Base-by-base conservation (phyloP, 306 rosid genomes). In the Mucuna pruriens region DNA sequence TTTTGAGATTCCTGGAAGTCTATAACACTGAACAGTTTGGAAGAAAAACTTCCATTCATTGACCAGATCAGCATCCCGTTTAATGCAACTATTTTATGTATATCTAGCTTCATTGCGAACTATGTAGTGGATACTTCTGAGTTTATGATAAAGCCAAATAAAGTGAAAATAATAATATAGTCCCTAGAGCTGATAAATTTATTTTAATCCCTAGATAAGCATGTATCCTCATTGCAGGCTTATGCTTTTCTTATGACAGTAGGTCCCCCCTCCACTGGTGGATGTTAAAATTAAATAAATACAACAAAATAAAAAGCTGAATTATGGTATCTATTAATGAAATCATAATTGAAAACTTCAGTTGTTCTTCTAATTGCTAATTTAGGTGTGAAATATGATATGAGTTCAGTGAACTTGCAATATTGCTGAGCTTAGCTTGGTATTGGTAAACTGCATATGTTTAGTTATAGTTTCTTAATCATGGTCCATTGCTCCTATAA, bases 321-420 rank as follows among this genome's bases (percentile, higher is more conserved):
- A 45, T 4, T 5, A 46, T 60, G 69, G 82, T 45, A 39, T 19
- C 58, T 51, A 31, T 22, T 15, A 17, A n/a, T 42, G 54, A 73
- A 34, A 57, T 70, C 65, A 25, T 74, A 17, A 12, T 76, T 9
- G 13, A 74, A 60, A 71, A 80, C 17, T 72, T 71, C 2, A 6
- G 42, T 49, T n/a, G 64, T 16, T 81, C 64, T 42, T 52, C 22
- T 74, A 12, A 20, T 39, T 51, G 60, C 46, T 39, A 51, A 49
- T 67, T 80, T 23, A 46, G 54, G 45, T 34, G 63, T 54, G 72
- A 80, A 51, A 68, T 73, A 34, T 40, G 52, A 58, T 72, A 63
- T 57, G 54, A 74, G 10, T 26, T 48, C 5, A 22, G 45, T 26
- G 20, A 42, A 25, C 62, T 26, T 65, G 69, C 55, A 15, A 31